Conservation (phyloP, 257 asterid species). For the Primulina huaijiensis region DNA sequence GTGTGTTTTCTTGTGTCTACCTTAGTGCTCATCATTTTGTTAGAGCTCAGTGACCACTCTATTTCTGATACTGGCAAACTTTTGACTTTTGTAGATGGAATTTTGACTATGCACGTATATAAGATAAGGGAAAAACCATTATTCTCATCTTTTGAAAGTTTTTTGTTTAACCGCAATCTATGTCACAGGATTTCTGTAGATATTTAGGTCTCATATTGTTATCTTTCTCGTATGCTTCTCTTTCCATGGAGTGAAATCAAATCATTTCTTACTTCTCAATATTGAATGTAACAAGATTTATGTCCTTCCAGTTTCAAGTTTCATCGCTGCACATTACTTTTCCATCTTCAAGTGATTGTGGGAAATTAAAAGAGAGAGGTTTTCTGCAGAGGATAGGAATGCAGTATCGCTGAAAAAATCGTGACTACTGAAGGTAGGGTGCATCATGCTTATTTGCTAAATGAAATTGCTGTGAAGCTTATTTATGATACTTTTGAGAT, state of each 20-base stretch:
- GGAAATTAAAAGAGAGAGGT: conserved; percentile 63
- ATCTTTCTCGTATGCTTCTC: no score
- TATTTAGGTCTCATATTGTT: no score
- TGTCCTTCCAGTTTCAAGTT: conserved; percentile 64
- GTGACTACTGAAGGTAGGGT: conserved; percentile 65
- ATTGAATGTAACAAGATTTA: conserved; percentile 13
- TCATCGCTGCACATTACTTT: conserved; percentile 93
- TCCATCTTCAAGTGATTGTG: conserved; percentile 65
- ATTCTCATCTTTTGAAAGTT: no score
- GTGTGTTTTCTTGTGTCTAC: conserved; percentile 1
- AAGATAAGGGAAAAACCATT: no score
- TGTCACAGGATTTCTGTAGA: no score
- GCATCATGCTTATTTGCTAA: conserved; percentile 14
- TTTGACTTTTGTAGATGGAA: no score
- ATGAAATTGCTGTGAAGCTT: neutral
- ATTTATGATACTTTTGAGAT: neutral
- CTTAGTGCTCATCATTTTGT: neutral
- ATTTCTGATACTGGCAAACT: no score
- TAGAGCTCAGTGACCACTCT: neutral
- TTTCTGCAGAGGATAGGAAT: conserved; percentile 89
- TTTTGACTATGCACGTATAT: no score
- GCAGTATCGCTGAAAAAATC: conserved; percentile 97
- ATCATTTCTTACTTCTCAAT: neutral
- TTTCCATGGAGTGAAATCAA: conserved; percentile 7
- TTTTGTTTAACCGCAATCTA: no score